phyloP scores from a whole-genome alignment of 2,329 filamentous ascomycete species.

The Fusarium subtropicale region DNA sequence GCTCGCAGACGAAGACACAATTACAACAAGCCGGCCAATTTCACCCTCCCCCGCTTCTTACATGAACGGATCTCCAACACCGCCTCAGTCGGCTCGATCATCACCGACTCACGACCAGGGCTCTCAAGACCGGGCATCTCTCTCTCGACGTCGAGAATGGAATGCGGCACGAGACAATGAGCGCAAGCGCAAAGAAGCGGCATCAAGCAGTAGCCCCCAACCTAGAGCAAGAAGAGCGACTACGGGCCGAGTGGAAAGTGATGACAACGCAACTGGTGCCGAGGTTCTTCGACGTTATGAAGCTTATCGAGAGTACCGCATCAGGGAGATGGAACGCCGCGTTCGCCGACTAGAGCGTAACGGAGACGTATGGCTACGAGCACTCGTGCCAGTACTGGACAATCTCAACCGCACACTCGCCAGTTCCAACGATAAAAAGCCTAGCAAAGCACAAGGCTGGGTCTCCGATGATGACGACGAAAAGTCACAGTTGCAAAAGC shows the following conservation, averaged over 20 bases:
- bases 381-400: constrained; percentile 59
- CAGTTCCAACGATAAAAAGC: constrained; percentile 24
- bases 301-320: constrained; percentile 55
- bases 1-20: neutral
- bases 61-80: constrained; percentile 45
- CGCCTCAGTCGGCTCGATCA: constrained; percentile 48
- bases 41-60: constrained; percentile 23
- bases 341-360: constrained; percentile 60
- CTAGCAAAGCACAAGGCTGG: constrained; percentile 45
- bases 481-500: constrained; percentile 15
- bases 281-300: constrained; percentile 56
- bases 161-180: constrained; percentile 48
- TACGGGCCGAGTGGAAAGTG: constrained; percentile 42
- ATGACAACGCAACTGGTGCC: constrained; percentile 38
- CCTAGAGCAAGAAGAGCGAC: constrained; percentile 37
- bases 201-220: constrained; percentile 33
- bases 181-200: constrained; percentile 41
- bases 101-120: constrained; percentile 45
- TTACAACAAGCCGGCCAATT: constrained; percentile 8
- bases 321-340: constrained; percentile 61
- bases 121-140: constrained; percentile 47
- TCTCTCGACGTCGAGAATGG: constrained; percentile 53
- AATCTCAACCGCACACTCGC: constrained; percentile 56
- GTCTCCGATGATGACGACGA: constrained; percentile 49
- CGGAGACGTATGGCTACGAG: constrained; percentile 59